phyloP scores from a whole-genome alignment of 1,284 basidiomycete genomes.

The Stereum hirsutum region DNA sequence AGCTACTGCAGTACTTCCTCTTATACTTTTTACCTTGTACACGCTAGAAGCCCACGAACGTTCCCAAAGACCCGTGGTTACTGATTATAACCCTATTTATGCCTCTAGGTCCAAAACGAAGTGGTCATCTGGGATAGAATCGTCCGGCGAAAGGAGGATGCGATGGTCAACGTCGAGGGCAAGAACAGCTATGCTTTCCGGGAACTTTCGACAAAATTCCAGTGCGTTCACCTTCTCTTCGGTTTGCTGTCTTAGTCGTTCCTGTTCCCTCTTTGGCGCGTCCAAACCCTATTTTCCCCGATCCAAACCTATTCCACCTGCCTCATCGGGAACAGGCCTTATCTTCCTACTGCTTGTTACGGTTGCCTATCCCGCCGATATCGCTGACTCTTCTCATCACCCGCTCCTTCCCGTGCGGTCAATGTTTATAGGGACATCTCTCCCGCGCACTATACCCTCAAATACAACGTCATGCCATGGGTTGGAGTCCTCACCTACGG shows the following conservation, averaged over 20 bases:
- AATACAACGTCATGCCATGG: constrained; percentile 89
- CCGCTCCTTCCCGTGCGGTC: constrained; percentile 9
- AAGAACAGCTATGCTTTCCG: constrained; percentile 83
- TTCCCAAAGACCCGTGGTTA: too few species aligned
- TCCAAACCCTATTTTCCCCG: neutral
- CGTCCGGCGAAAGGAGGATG: constrained; percentile 69
- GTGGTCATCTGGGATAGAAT: constrained; percentile 92
- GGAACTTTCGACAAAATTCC: constrained; percentile 70
- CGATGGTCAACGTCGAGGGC: constrained; percentile 52
- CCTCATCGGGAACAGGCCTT: neutral
- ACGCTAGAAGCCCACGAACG: too few species aligned
- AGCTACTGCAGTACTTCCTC: too few species aligned
- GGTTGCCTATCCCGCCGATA: constrained; percentile 1
- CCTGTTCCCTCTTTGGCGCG: constrained; percentile 3
- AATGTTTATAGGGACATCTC: constrained; percentile 41
- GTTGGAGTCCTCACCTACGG: constrained; percentile 76
- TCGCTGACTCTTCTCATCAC: constrained; percentile 2
- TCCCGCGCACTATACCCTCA: constrained; percentile 65
- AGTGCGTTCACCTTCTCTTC: constrained; percentile 34
- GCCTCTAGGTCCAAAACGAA: constrained; percentile 73
- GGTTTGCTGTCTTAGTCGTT: constrained; percentile 13
- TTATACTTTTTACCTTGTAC: too few species aligned
- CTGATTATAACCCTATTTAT: too few species aligned
- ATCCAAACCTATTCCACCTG: neutral
- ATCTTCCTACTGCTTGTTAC: neutral